Evolutionary conservation across 1,284 basidiomycete genomes (phyloP).

Genomic region (Malassezia cuniculi): DNA sequence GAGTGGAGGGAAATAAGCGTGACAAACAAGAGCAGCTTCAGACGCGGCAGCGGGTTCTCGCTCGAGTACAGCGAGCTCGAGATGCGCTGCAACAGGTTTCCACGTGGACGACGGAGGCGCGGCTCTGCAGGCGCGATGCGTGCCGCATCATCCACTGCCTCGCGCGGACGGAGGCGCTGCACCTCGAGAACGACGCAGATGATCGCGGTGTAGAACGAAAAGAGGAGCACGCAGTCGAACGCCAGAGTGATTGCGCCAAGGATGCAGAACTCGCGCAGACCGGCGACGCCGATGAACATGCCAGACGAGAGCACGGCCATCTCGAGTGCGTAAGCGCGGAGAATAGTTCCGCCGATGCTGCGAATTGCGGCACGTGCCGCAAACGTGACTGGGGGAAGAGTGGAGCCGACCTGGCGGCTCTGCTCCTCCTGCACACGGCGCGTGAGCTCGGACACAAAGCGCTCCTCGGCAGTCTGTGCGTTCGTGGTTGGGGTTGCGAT

Average conservation of each 20-base stretch:
- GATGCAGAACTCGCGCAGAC: slow-evolving; percentile 85
- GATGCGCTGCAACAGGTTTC: slow-evolving; percentile 18
- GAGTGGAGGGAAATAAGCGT: slow-evolving; percentile 33
- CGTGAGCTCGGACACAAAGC: slow-evolving; percentile 43
- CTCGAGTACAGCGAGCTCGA: slow-evolving; percentile 51
- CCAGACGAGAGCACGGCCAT: slow-evolving; percentile 77
- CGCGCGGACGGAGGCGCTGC: slow-evolving; percentile 48
- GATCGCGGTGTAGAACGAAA: slow-evolving; percentile 78
- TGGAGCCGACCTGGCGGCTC: slow-evolving; percentile 32
- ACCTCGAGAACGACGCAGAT: slow-evolving; percentile 85
- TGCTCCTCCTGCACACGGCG: slow-evolving; percentile 37
- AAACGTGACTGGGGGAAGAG: slow-evolving; percentile 57
- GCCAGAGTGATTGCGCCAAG: slow-evolving; percentile 73
- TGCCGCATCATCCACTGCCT: background rate
- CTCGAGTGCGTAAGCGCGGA: slow-evolving; percentile 84
- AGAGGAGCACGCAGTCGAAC: slow-evolving; percentile 75
- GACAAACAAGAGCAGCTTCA: slow-evolving; percentile 75
- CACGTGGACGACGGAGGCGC: slow-evolving; percentile 10
- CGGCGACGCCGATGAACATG: slow-evolving; percentile 72
- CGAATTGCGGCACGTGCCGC: slow-evolving; percentile 73
- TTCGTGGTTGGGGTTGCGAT: too few relatives aligned
- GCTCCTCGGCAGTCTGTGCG: slow-evolving; percentile 22
- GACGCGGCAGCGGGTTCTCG: slow-evolving; percentile 64
- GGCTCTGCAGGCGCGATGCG: background rate
- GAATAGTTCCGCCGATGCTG: slow-evolving; percentile 65